Evolutionary conservation across 2,329 filamentous ascomycete genomes (phyloP), one percentile per base, ranked within the genome.

Genomic region (Aspergillus fumigatus): DNA sequence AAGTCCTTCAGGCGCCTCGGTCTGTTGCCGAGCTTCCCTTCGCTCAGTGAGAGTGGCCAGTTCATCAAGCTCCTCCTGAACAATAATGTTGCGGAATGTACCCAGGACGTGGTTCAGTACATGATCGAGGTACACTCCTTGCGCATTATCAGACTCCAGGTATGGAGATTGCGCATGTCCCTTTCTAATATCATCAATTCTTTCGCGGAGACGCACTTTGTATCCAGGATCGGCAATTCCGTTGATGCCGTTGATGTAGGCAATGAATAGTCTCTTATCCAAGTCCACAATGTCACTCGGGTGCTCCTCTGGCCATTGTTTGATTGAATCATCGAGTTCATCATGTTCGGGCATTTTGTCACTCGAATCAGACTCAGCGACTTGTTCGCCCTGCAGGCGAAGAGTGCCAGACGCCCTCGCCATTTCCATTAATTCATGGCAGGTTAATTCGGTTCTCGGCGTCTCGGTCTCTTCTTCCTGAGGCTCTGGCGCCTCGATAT

Each of bases 171-270:
- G 60, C 6, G 60, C 55, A n/a, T 64, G 67, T 11, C 73, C 73
- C 21, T 63, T 56, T 52, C 65, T 67, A 53, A 74, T 69, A 47
- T 72, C 70, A 50, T 69, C 66, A 3, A 69, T 70, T 56, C 67
- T 72, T 21, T 63, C 62, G 48, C 66, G 69, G 41, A 77, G 65
- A 40, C 69, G 68, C 2, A 62, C 53, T 53, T 67, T 69, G 57
- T 75, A 76, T 48, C 67, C 64, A n/a, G 63, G 59, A 27, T 69
- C 64, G 17, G 66, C 58, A 38, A 73, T 68, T 2, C 70, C 73
- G 35, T 71, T 70, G n/a, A 77, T 72, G 17, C 73, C 74, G 50
- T 76, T 76, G 62, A 77, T 73, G 59, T 74, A 75, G 10, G 74
- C 75, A 25, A 70, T 61, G 52, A 77, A 75, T 5, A 75, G 62